A percentile compares a stretch with the other conserved stretches of the same genome.
Conservation (phyloP, 495 filamentous ascomycete genomes). For the Annulohypoxylon stygium region DNA sequence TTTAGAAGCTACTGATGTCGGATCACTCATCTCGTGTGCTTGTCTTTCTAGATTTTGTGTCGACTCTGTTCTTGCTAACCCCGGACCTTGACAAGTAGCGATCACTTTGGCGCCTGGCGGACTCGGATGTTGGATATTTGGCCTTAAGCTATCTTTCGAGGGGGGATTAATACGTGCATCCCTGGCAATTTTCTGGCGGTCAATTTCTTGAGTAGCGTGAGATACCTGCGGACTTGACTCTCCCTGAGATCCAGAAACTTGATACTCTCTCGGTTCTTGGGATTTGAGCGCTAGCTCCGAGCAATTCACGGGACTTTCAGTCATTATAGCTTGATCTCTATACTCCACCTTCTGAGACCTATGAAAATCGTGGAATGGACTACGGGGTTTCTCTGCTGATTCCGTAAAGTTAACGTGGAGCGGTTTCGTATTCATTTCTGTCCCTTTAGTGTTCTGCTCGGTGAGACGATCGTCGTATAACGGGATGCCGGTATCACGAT, state of each 20-base stretch:
- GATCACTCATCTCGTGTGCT: conserved; percentile 10
- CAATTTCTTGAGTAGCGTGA: conserved; percentile 1
- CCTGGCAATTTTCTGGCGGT: conserved; percentile 28
- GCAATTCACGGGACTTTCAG: conserved; percentile 20
- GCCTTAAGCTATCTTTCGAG: not conserved
- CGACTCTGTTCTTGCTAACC: not conserved
- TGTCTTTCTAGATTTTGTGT: not conserved
- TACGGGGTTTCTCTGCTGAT: not conserved
- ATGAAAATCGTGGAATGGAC: not conserved
- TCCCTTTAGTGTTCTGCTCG: not conserved
- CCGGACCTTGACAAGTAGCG: not conserved
- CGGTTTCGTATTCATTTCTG: not conserved
- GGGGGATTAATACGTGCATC: conserved; percentile 10
- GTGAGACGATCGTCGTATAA: conserved; percentile 19
- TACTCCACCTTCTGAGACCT: conserved; percentile 27
- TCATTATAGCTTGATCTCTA: conserved; percentile 45
- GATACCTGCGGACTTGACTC: not conserved
- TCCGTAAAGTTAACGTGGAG: not conserved
- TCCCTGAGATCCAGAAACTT: not conserved
- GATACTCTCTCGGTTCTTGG: conserved; percentile 10
- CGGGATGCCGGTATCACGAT: conserved; percentile 38
- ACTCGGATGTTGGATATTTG: not conserved
- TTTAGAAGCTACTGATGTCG: conserved; percentile 36
- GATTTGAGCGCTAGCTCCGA: not conserved
- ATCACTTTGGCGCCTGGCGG: not conserved